Percentiles rank a stretch among this genome's conserved stretches.
Evolutionary conservation across 768 basidiomycete genomes (phyloP).

Genomic region (Leccinum rimulosum): DNA sequence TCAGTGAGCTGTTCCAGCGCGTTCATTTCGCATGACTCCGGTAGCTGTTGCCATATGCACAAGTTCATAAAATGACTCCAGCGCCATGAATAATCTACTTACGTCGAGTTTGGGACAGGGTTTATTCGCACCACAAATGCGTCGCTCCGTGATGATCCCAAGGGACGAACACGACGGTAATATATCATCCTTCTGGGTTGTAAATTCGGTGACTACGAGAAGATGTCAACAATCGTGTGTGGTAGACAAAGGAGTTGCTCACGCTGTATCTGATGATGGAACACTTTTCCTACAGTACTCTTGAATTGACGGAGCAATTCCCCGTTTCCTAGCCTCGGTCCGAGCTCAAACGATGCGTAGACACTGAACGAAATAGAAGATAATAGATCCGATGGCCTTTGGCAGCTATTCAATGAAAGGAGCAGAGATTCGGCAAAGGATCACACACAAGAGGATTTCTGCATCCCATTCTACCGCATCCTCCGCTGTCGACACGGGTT

Average conservation of each 20-base stretch:
- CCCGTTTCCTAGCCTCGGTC: background rate
- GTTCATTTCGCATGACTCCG: background rate
- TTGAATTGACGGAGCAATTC: background rate
- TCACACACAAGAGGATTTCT: background rate
- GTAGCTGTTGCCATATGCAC: background rate
- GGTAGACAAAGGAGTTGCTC: background rate
- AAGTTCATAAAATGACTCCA: background rate
- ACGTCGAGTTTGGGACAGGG: background rate
- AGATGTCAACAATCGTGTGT: background rate
- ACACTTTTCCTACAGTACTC: background rate
- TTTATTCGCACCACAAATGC: background rate
- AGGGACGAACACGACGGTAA: background rate
- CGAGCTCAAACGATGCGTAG: background rate
- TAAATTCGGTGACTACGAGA: background rate
- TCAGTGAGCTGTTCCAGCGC: background rate
- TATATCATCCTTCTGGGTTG: background rate
- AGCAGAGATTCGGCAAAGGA: background rate
- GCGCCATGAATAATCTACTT: background rate
- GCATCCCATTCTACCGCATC: background rate
- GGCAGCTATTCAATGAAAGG: background rate
- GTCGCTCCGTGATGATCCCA: background rate
- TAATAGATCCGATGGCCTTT: background rate
- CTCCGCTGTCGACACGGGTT: background rate
- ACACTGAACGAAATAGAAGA: background rate
- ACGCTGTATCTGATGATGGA: background rate